Conservation (phyloP, 2,329 filamentous ascomycete species). For the Cladosporium sp. region DNA sequence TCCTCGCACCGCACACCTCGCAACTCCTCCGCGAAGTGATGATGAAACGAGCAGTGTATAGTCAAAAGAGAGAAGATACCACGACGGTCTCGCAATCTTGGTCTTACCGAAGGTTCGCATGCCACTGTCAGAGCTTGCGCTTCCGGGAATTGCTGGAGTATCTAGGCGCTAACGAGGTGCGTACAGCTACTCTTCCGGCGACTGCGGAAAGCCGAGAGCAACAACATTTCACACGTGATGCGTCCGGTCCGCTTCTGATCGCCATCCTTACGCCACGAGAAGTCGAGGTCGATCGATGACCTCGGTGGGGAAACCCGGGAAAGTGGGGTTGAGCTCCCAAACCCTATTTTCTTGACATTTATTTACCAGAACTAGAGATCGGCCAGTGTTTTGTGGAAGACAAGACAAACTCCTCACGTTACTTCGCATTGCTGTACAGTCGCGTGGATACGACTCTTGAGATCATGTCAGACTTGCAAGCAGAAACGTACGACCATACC, state of each 20-base stretch:
- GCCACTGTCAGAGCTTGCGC: too few species aligned
- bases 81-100: too few species aligned
- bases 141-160: too few species aligned
- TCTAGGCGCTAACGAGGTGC: not conserved
- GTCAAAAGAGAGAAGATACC: too few species aligned
- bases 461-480: slow-evolving; percentile 13
- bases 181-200: not conserved
- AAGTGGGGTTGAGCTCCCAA: slow-evolving; percentile 9
- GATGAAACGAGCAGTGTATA: not conserved
- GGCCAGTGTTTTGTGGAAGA: not conserved
- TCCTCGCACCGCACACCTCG: not conserved
- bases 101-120: too few species aligned
- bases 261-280: not conserved
- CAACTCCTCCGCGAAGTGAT: not conserved
- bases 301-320: not conserved
- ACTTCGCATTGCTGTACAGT: not conserved
- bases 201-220: not conserved
- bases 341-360: not conserved
- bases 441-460: not conserved
- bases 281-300: slow-evolving; percentile 7
- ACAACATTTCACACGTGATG: not conserved
- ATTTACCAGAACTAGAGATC: not conserved
- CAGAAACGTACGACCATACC: slow-evolving; percentile 30
- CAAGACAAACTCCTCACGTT: not conserved
- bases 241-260: not conserved